Conservation (phyloP, 169 alveolate genomes). For the Eimeria nieschulzi region DNA sequence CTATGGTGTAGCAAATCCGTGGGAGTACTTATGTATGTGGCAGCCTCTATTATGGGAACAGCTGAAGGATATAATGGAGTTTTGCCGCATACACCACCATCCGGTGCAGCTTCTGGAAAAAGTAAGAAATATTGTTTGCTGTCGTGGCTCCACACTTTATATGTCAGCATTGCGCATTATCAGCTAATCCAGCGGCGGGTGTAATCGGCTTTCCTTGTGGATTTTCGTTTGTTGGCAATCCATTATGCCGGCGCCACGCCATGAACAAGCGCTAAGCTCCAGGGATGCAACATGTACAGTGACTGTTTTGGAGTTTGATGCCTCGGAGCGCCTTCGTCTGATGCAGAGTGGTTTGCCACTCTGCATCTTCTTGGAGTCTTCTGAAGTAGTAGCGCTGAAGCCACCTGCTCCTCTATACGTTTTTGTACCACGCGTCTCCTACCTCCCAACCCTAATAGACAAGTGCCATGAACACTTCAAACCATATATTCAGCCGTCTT, state of each 20-base stretch:
- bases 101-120: too few species aligned
- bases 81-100: too few species aligned
- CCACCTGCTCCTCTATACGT: slow-evolving; percentile 70
- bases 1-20: too few species aligned
- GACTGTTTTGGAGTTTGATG: slow-evolving; percentile 4
- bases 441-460: slow-evolving; percentile 57
- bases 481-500: slow-evolving; percentile 64
- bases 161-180: too few species aligned
- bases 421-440: slow-evolving; percentile 63
- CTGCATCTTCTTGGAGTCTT: slow-evolving; percentile 61
- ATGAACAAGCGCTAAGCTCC: slow-evolving; percentile 27
- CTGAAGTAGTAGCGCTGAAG: slow-evolving; percentile 64
- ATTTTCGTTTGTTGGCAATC: background rate
- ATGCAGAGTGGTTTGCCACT: slow-evolving; percentile 70
- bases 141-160: too few species aligned
- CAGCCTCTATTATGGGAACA: too few species aligned
- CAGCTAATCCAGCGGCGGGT: background rate
- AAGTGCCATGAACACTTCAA: slow-evolving; percentile 64
- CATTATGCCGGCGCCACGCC: slow-evolving; percentile 38
- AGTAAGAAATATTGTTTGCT: too few species aligned
- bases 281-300: background rate
- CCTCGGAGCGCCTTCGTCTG: slow-evolving; percentile 62
- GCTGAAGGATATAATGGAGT: too few species aligned
- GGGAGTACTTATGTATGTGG: too few species aligned
- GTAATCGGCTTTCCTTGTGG: background rate